Conservation (phyloP, 2,329 filamentous ascomycete genomes). For the Stagonosporopsis cucurbitacearum region DNA sequence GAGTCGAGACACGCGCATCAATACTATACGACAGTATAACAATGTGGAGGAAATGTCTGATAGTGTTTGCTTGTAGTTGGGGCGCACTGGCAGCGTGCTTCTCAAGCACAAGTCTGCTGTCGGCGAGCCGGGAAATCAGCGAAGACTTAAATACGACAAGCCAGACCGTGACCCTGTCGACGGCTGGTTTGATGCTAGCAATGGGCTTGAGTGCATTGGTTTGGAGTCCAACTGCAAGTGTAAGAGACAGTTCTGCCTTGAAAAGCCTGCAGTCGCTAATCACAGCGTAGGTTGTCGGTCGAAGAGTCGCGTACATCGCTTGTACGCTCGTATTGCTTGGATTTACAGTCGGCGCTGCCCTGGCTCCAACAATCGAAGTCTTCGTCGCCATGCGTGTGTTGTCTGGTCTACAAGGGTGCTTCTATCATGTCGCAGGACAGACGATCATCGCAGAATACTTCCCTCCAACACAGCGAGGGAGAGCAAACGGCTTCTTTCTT, state of each 20-base stretch:
- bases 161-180: constrained; percentile 22
- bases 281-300: constrained; percentile 17
- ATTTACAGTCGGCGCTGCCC: constrained; percentile 21
- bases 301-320: constrained; percentile 17
- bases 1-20: constrained; percentile 7
- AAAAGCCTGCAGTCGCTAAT: not conserved
- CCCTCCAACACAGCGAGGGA: constrained; percentile 48
- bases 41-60: constrained; percentile 46
- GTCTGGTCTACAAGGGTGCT: constrained; percentile 24
- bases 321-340: constrained; percentile 20
- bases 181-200: constrained; percentile 23
- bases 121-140: constrained; percentile 51
- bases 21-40: constrained; percentile 13
- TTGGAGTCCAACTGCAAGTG: constrained; percentile 22
- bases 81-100: constrained; percentile 52
- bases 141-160: constrained; percentile 46
- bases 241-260: not conserved
- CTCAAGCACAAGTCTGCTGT: constrained; percentile 52
- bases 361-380: constrained; percentile 16
- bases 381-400: constrained; percentile 26
- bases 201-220: constrained; percentile 24
- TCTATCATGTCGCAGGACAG: constrained; percentile 27
- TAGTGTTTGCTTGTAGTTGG: constrained; percentile 53
- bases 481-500: constrained; percentile 54
- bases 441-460: constrained; percentile 29